A percentile compares a stretch with the other conserved stretches of the same genome.
phyloP scores from a whole-genome alignment of 495 filamentous ascomycete genomes.

The Neurospora sp. region DNA sequence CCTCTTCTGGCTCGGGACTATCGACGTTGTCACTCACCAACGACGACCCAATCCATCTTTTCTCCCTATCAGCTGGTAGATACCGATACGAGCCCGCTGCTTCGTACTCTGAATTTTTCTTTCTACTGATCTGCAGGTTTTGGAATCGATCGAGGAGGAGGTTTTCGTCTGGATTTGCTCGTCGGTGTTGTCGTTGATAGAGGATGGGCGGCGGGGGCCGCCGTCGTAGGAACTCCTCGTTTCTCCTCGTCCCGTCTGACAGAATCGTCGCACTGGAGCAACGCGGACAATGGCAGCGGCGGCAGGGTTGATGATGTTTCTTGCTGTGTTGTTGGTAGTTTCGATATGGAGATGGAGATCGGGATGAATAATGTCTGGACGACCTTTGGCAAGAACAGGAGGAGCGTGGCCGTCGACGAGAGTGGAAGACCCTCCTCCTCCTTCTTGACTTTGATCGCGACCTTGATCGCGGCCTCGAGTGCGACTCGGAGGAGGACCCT shows the following conservation, averaged over 20 bases:
- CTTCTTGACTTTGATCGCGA: not conserved
- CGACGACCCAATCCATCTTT: not conserved
- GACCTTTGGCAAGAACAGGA: not conserved
- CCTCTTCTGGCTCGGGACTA: not conserved
- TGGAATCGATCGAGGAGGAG: not conserved
- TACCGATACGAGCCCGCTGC: not conserved
- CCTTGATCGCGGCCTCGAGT: not conserved
- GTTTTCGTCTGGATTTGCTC: not conserved
- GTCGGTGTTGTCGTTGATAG: not conserved
- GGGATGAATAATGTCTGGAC: not conserved
- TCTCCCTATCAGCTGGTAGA: not conserved
- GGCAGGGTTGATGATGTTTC: too few relatives aligned
- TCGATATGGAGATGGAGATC: not conserved
- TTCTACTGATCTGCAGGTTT: not conserved
- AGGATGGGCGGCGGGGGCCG: too few relatives aligned
- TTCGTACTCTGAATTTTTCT: not conserved
- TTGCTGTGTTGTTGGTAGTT: not conserved
- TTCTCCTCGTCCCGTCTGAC: too few relatives aligned
- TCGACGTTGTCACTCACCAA: not conserved
- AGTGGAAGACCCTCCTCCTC: not conserved
- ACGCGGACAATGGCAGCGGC: too few relatives aligned
- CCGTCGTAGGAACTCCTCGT: too few relatives aligned
- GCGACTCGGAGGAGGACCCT: too few relatives aligned
- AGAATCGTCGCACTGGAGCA: too few relatives aligned
- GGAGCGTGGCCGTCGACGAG: not conserved